A percentile compares a stretch with the other conserved stretches of the same genome.
These are phyloP conservation scores for Eragrostis nindensis DNA, from an alignment of 176 grass and related monocot genomes.

Conservation along the genomic window DNA sequence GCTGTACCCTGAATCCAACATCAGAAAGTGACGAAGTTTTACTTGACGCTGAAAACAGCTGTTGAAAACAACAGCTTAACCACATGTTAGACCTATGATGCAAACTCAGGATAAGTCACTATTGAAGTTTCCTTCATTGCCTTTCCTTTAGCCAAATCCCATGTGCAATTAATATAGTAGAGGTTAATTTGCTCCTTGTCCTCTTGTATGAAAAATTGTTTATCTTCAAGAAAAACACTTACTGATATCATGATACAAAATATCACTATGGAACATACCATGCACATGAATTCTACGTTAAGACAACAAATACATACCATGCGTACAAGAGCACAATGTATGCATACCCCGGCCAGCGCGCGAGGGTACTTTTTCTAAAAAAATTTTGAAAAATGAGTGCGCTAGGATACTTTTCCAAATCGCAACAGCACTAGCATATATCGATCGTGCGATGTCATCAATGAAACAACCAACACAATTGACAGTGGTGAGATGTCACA, in stretches of 20 bases:
- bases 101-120: constrained; percentile 31
- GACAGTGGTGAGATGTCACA: not conserved
- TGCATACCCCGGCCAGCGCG: not conserved
- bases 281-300: not conserved
- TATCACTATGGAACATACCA: not conserved
- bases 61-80: constrained; percentile 43
- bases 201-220: not conserved
- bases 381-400: too few relatives aligned
- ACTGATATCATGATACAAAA: not conserved
- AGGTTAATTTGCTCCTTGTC: not conserved
- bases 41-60: constrained; percentile 26
- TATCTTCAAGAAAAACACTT: not conserved
- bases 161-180: not conserved
- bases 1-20: not conserved
- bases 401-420: constrained; percentile 17
- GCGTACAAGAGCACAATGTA: not conserved
- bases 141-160: constrained; percentile 1
- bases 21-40: constrained; percentile 18
- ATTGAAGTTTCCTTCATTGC: constrained; percentile 18
- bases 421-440: not conserved
- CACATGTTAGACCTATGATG: constrained; percentile 19
- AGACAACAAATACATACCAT: not conserved
- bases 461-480: not conserved
- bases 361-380: too few relatives aligned
- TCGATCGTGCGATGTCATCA: not conserved